A percentile compares a stretch with the other conserved stretches of the same genome.
phyloP scores from a whole-genome alignment of 2,329 filamentous ascomycete species.

The Emmonsiellopsis sp. region DNA sequence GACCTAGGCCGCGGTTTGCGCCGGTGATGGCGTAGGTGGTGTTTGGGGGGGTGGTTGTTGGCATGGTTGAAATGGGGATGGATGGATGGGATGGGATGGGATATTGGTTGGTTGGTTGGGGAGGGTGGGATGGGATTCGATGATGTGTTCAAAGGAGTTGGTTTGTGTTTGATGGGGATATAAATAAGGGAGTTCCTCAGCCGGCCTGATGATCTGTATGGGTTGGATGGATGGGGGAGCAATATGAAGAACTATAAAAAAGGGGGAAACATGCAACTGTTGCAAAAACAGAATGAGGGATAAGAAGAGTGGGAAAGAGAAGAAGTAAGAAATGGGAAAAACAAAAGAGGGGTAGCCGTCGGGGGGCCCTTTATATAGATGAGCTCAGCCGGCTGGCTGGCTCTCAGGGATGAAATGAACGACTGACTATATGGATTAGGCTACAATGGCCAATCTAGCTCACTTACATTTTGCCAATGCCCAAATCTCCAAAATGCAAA shows the following conservation, averaged over 20 bases:
- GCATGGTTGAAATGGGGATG: neutral
- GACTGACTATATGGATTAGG: too few relatives aligned
- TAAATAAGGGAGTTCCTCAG: neutral
- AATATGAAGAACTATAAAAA: too few relatives aligned
- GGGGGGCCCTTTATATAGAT: too few relatives aligned
- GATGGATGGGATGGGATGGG: neutral
- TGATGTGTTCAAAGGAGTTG: neutral
- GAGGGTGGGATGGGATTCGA: neutral
- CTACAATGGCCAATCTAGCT: too few relatives aligned
- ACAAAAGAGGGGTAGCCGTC: neutral
- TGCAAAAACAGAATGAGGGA: too few relatives aligned
- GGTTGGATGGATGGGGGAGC: neutral
- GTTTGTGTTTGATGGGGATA: too few relatives aligned
- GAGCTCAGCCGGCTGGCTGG: too few relatives aligned
- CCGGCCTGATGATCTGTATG: neutral
- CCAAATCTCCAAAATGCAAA: too few relatives aligned
- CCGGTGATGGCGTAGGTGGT: constrained; percentile 24
- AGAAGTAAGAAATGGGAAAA: neutral
- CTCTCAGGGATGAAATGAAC: too few relatives aligned
- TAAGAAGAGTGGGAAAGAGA: neutral
- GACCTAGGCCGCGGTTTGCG: constrained; percentile 21
- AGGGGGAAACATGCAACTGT: too few relatives aligned
- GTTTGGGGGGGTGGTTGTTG: constrained; percentile 3
- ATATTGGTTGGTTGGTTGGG: neutral
- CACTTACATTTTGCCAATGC: too few relatives aligned